Base-by-base conservation (phyloP, 148 eudicot species). In the Diospyros lotus region DNA sequence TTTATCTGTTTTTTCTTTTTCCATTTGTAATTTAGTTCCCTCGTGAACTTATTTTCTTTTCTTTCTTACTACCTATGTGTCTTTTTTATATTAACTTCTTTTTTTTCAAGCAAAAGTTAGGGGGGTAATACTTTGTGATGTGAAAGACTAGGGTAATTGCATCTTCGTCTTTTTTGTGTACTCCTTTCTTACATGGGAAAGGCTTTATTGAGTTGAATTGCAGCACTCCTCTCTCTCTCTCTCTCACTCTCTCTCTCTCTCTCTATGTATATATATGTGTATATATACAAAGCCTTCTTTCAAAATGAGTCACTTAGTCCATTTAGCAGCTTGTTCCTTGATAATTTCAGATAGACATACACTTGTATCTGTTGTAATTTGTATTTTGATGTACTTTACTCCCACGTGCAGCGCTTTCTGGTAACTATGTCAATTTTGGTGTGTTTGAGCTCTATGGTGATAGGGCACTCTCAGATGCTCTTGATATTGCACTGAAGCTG, bases 361-460 rank as follows among this genome's bases (percentile, higher is more conserved):
- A 39, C 7, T 42, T 45, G 18, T 17, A 42, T 45, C 64, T n/a
- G 11, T 70, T 53, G 53, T 18, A 28, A 28, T 28, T 28, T 28
- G 65, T 58, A 10, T 67, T 50, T 46, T 75, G 53, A 28, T 64
- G 40, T 80, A 71, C 66, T 75, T 61, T 76, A 41, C 62, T 69
- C 64, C 69, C 63, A 69, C 65, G 55, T 85, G 81, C 88, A 95
- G 99, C 97, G 52, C 91, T 95, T 82, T 84, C 89, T 73, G 99
- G 99, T 60, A 95, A 95, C 82, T 95, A 95, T 76, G 96, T 89
- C 79, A 95, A 95, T 82, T 95, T 95, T 80, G 99, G 99, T 39
- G 99, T 95, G 76, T 95, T 95, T 81, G 96, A 95, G 82, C 87
- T 95, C 10, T 92, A 95, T 81, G 99, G 99, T 14, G 99, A 95